Evolutionary conservation across 2,329 filamentous ascomycete genomes (phyloP).

Genomic region (Kalaharituber pfeilii): DNA sequence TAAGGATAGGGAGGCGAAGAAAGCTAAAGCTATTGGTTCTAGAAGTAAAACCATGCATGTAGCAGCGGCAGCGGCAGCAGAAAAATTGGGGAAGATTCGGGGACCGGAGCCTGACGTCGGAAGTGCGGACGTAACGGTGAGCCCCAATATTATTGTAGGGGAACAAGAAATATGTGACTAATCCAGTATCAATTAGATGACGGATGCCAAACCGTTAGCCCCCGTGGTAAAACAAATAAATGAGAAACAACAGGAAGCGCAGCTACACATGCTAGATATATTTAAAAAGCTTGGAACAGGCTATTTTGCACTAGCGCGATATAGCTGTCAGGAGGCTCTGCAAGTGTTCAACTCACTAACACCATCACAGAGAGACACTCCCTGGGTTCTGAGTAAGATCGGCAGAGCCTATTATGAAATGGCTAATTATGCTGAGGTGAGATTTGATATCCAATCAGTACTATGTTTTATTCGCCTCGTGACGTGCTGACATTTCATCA

Average conservation of each 20-base stretch:
- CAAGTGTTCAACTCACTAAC: conserved; percentile 55
- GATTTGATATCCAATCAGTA: too few relatives aligned
- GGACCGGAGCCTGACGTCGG: not conserved
- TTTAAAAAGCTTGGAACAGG: conserved; percentile 67
- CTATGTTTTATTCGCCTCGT: too few relatives aligned
- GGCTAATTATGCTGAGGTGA: conserved; percentile 53
- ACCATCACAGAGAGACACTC: conserved; percentile 63
- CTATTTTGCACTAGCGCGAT: conserved; percentile 61
- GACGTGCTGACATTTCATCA: not conserved
- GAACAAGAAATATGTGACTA: not conserved
- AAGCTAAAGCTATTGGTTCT: conserved; percentile 11
- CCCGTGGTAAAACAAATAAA: conserved; percentile 38
- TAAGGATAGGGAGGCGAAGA: conserved; percentile 24
- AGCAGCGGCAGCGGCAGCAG: not conserved
- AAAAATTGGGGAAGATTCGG: not conserved
- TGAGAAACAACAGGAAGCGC: conserved; percentile 51
- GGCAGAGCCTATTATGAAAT: conserved; percentile 86
- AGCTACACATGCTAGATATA: conserved; percentile 61
- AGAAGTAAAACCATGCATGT: not conserved
- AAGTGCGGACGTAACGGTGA: not conserved
- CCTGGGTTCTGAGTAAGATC: conserved; percentile 82
- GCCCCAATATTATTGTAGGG: not conserved
- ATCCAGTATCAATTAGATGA: conserved; percentile 12
- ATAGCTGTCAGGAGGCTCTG: conserved; percentile 60
- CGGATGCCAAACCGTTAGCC: conserved; percentile 14